Evolutionary conservation across 1,284 basidiomycete species (phyloP), one percentile per base, ranked within the genome.

Genomic region (Ceratobasidium sp.): DNA sequence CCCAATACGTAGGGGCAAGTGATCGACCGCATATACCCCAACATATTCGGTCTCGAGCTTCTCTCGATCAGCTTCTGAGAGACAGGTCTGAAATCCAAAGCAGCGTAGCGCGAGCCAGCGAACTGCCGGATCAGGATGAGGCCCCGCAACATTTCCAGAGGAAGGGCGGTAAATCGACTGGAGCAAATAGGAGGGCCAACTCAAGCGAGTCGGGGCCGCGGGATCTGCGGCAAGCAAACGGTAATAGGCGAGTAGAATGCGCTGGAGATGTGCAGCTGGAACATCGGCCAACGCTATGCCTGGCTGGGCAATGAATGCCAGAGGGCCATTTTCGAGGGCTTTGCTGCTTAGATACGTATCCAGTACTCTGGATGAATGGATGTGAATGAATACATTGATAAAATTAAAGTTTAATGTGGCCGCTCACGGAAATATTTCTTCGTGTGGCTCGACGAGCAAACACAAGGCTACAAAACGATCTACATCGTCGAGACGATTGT

Each of bases 181-280:
- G 23, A 93, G 83, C 14, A 87, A 85, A 0, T 84, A 80, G 26
- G 88, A 78, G 0, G 92, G 83, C 93, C 93, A 95, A 57, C 81
- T 77, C n/a, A 89, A 80, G 18, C 86, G 81, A 12, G 79, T 75
- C 1, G 92, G 89, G 10, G 95, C 83, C 71, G 86, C 81, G 14
- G 89, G 87, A 78, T 93, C 93, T 52, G 88, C 88, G 76, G 85
- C 84, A 14, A 95, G 83, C 48, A 96, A 85, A 45, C 94, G 90
- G 77, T 92, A 92, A 78, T 94, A 93, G 0, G 91, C 87, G 50
- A 96, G 84, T 16, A 97, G 85, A 0, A 92, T 80, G 30, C 83
- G 82, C 45, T 95, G 92, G 3, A 93, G 80, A 18, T 84, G 83
- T 12, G 78, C 77, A 1, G 79, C 73, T 41, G 87, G 83, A 55